Base-by-base conservation (phyloP, 495 filamentous ascomycete species). In the Penicillium paradoxum region DNA sequence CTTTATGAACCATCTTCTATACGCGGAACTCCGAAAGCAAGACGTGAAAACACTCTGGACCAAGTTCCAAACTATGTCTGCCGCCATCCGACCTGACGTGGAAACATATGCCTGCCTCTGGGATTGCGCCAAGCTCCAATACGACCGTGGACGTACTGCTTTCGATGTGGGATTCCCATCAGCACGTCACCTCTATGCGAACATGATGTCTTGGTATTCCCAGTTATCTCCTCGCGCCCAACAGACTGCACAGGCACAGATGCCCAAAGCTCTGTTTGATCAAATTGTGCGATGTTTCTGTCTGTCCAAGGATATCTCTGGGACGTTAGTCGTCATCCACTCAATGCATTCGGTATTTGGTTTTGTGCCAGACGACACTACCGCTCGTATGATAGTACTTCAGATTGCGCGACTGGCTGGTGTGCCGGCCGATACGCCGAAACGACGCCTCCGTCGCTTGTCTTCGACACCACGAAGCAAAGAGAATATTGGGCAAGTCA, bases 1-100 rank as follows among this genome's bases (percentile, higher is more conserved):
- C 63, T 82, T 89, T 62, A 81, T 90, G 74, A 91, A 90, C 66
- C 84, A 89, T 54, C 67, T 90, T 18, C 77, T 91, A 22, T 80
- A 79, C 45, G 81, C 83, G 18, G 71, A 67, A 64, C 77, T 79
- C 53, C 78, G 65, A 55, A 82, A 66, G 63, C 77, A 75, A 41
- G 68, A 81, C 22, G 72, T 80, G 13, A 60, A 66, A 18, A 60
- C 69, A 22, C 77, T 84, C 0, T 81, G 81, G 69, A 56, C 67
- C n/a, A 77, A 82, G 37, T 90, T 83, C 60, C 57, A 72, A 15
- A 54, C 62, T 11, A 71, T 79, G 69, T 68, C 72, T 72, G 54
- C 69, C 57, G 41, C 57, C 14, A 67, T 85, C 9, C 62, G 69
- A 32, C 85, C 85, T 0, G 84, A 90, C 56, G 73, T 84, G 1